Base-by-base conservation (phyloP, 2,329 filamentous ascomycete genomes). In the Diaporthe capsici region DNA sequence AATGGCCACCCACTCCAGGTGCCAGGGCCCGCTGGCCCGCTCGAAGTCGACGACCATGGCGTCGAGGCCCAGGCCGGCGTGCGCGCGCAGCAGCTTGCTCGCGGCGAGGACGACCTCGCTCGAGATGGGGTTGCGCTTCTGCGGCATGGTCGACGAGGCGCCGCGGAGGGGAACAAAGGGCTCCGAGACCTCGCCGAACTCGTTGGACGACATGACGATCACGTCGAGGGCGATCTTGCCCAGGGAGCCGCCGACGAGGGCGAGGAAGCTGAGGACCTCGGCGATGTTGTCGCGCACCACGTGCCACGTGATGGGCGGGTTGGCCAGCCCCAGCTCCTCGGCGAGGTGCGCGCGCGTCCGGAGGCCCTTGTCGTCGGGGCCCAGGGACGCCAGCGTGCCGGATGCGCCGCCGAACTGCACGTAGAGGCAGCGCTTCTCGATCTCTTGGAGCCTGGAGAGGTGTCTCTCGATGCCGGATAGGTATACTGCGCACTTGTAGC, bases 31-130 rank as follows among this genome's bases (percentile, higher is more conserved):
- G 12, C 87, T 89, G 0, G 89, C 89, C 1, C 90, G 86, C 79
- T 91, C 90, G 71, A 90, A 90, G 76, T 91, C 89, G 0, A 86
- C 85, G 0, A 91, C 87, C 89, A 91, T 90, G 2, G 84, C 88
- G 77, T 91, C 89, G 1, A 91, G 84, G 0, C 87, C 87, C 4
- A 91, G 81, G 0, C 86, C 84, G 0, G 89, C 88, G 72, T 90
- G 87, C 0, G 88, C 86, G 7, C 88, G 84, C 0, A 91, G 82
- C 12, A 90, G 82, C 78, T 90, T 90, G 2, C 88, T 89, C 1
- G 87, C 86, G 0, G 89, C 89, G 0, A 90, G 82, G 6, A 91
- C 88, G 4, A 90, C 86, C 77, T 91, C 89, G 78, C 87, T 89
- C 0, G 88, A 90, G 42, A 91, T 90, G 1, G 89, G 89, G 65